Base-by-base conservation (phyloP, 495 filamentous ascomycete genomes). In the Echria macrotheca region DNA sequence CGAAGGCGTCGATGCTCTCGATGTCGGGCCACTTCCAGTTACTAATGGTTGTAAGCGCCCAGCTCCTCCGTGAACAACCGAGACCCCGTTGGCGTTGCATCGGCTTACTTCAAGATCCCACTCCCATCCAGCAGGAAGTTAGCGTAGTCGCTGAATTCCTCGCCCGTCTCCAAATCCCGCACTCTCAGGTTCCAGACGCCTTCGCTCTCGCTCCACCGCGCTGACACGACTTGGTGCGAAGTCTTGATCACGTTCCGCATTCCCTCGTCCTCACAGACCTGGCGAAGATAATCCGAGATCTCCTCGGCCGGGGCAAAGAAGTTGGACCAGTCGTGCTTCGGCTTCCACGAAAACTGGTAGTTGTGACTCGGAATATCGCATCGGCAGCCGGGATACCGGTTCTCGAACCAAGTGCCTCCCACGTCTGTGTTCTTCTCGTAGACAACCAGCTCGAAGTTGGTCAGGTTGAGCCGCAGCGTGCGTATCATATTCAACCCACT, bases 381-480 rank as follows among this genome's bases (percentile, higher is more conserved):
- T 51, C 64, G 59, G 52, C 74, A 77, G 41, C 75, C 75, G 0
- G 76, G 76, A 47, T 82, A 82, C 11, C 69, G 64, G 55, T 81
- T 81, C 58, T 81, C 78, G 39, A 73, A 68, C 79, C 79, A 82
- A 0, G 79, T 80, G 7, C 79, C 79, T 17, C 76, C 78, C 42
- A 80, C 71, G 38, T 84, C 85, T 1, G 62, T 60, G 53, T 91
- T 91, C 74, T 90, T 91, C 60, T 93, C 87, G 63, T 88, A 93
- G 32, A 89, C 74, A 25, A 76, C 72, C 21, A 83, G 67, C 11
- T 85, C 77, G 39, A 69, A 73, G 58, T 71, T 62, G 47, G 47
- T 60, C 31, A 75, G 51, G 52, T 69, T 68, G 36, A 63, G 60
- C 22, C 65, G 63, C 18, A 75, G 58, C 12, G 69, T 70, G 29